Percentiles rank a stretch among this genome's conserved stretches.
Evolutionary conservation across 306 rosid species (phyloP).

Genomic region (Acacia acuminata): DNA sequence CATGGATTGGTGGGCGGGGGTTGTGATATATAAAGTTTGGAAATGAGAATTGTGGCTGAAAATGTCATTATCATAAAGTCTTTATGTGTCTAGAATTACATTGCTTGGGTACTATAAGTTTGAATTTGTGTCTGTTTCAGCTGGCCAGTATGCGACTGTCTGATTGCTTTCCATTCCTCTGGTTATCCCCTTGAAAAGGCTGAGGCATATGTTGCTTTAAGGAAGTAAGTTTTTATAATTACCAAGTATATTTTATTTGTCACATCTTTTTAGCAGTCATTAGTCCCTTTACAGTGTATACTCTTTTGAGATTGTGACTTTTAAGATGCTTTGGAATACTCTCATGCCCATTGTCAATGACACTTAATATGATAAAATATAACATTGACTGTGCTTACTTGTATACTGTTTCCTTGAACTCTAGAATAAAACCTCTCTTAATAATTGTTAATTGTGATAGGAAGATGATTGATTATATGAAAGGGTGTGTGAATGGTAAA

Average conservation of each 20-base stretch:
- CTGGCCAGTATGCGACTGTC: constrained; percentile 95
- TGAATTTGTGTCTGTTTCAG: constrained; percentile 55
- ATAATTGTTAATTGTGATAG: background rate
- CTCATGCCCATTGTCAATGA: constrained; percentile 10
- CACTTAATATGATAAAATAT: constrained; percentile 15
- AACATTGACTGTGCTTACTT: constrained; percentile 18
- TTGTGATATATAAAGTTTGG: constrained; percentile 1
- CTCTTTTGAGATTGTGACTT: constrained; percentile 22
- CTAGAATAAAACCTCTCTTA: background rate
- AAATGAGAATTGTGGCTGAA: background rate
- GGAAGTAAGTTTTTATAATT: constrained; percentile 72
- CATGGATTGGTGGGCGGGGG: background rate
- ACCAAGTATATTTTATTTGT: constrained; percentile 29
- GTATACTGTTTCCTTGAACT: constrained; percentile 26
- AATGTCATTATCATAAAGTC: background rate
- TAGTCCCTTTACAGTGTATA: background rate
- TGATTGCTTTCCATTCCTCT: constrained; percentile 92
- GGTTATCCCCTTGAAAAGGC: constrained; percentile 95
- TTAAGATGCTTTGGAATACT: constrained; percentile 14
- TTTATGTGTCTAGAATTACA: background rate
- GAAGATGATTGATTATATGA: background rate
- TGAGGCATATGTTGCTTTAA: constrained; percentile 87
- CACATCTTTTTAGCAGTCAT: background rate
- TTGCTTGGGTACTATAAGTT: constrained; percentile 18
- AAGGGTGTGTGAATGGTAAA: background rate